Evolutionary conservation across 176 grass and related monocot genomes (phyloP).

Genomic region (Oryza meridionalis): DNA sequence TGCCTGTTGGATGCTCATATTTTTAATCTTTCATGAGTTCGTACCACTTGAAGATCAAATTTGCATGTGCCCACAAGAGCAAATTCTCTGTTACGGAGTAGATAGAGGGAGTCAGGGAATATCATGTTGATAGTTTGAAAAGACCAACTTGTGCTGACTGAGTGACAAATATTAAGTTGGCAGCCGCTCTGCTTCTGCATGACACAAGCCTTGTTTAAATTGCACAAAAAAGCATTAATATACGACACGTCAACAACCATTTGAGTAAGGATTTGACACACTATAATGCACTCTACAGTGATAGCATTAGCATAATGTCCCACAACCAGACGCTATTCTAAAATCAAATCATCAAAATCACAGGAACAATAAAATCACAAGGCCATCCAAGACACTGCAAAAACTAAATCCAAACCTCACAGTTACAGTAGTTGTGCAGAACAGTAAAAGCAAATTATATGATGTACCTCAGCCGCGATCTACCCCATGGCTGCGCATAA

Average conservation of each 20-base stretch:
- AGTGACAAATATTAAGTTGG: background rate
- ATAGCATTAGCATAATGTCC: constrained; percentile 33
- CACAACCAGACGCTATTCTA: constrained; percentile 26
- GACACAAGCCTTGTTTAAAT: background rate
- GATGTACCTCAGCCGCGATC: constrained; percentile 79
- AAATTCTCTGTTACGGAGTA: background rate
- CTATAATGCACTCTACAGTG: background rate
- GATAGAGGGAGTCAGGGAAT: background rate
- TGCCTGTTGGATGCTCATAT: background rate
- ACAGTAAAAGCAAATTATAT: background rate
- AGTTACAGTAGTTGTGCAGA: background rate
- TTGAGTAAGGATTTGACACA: background rate
- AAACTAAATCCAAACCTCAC: constrained; percentile 6
- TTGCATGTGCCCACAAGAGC: background rate
- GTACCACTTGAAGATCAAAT: constrained; percentile 5
- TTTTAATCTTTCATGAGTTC: constrained; percentile 2
- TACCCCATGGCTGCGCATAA: constrained; percentile 84
- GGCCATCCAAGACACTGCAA: background rate
- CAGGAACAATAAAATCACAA: background rate
- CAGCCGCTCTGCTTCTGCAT: background rate
- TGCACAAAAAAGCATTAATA: background rate
- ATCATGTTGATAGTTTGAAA: constrained; percentile 9
- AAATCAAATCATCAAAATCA: background rate
- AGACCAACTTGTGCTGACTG: background rate
- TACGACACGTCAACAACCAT: background rate